A percentile compares a stretch with the other conserved stretches of the same genome.
Evolutionary conservation across 2,329 filamentous ascomycete genomes (phyloP).

Genomic region (Elsinoe necatrix): DNA sequence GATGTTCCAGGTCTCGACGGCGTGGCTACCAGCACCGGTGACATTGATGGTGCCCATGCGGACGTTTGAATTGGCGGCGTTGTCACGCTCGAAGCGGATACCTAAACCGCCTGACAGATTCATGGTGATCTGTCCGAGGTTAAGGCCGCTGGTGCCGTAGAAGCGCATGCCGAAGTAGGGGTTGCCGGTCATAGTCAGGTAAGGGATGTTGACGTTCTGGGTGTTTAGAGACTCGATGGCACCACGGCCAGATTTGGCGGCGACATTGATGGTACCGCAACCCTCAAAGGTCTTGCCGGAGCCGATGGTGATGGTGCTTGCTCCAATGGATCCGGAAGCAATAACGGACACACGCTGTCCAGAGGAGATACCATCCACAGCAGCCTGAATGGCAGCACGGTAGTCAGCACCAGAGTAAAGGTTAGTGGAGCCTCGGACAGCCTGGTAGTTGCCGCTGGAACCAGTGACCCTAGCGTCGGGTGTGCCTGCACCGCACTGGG

Average conservation of each 20-base stretch:
- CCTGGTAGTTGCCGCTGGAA: slow-evolving; percentile 39
- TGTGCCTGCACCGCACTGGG: slow-evolving; percentile 43
- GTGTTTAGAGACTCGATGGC: slow-evolving; percentile 47
- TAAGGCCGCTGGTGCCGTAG: slow-evolving; percentile 43
- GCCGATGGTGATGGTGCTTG: slow-evolving; percentile 43
- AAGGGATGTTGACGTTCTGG: slow-evolving; percentile 45
- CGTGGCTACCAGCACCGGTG: slow-evolving; percentile 47
- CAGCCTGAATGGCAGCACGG: slow-evolving; percentile 46
- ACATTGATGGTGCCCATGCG: slow-evolving; percentile 46
- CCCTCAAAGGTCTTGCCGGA: slow-evolving; percentile 52
- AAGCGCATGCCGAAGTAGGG: slow-evolving; percentile 52
- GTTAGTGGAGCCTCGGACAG: slow-evolving; percentile 36
- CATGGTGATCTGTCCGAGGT: slow-evolving; percentile 46
- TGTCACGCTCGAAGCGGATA: slow-evolving; percentile 51
- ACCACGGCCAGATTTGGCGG: slow-evolving; percentile 37
- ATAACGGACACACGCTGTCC: slow-evolving; percentile 49
- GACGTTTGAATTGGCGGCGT: slow-evolving; percentile 45
- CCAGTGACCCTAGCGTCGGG: slow-evolving; percentile 43
- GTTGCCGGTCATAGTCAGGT: slow-evolving; percentile 49
- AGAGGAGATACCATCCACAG: slow-evolving; percentile 43
- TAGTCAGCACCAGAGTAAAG: slow-evolving; percentile 50
- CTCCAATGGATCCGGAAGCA: slow-evolving; percentile 48
- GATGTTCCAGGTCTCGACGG: slow-evolving; percentile 54
- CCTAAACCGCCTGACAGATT: slow-evolving; percentile 47
- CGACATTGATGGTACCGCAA: slow-evolving; percentile 48